Evolutionary conservation across 768 basidiomycete species (phyloP), one percentile per base, ranked within the genome.

Genomic region (Daedaleopsis sinensis): DNA sequence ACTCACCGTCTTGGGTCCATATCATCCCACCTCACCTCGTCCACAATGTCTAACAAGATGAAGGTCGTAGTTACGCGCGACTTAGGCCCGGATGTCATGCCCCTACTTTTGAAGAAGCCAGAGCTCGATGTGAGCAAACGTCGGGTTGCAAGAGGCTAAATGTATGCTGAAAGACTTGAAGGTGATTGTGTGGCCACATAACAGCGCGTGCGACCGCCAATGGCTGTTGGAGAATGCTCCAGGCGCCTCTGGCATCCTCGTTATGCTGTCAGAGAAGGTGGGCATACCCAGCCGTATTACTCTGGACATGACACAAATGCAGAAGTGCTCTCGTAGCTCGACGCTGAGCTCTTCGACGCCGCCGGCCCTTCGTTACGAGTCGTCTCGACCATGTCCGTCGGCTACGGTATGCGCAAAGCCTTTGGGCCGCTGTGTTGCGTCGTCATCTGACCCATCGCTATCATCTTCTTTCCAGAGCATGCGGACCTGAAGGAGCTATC

Each of bases 341-440:
- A 96, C 66, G 75, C 80, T 16, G 93, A 94, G 69, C 71, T 96
- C 12, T 66, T 94, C 42, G 84, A 88, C 42, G 80, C 82, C 89
- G 93, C 93, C 64, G 94, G 94, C 4, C 78, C 89, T 0, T 78
- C 72, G 52, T 80, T 99, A 10, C 84, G 83, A 47, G 88, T 92
- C n/a, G 83, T 97, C 3, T 96, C 95, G 1, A 97, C 96, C 0
- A 91, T 96, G 87, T 94, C 93, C 18, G 93, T 95, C 19, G 94
- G 93, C 49, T 91, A 89, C 69, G 91, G 93, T 91, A 60, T 18
- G 35, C 24, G 37, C 13, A 18, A 43, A 23, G n/a, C 18, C 19
- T n/a, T n/a, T 23, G 23, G 11, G 11, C 39, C 39, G 39, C 39
- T 42, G 11, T 42, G 39, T 18, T 12, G 3, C 39, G 3, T 42